Evolutionary conservation across 257 asterid genomes (phyloP).

Genomic region (Ajuga chamaepitys): DNA sequence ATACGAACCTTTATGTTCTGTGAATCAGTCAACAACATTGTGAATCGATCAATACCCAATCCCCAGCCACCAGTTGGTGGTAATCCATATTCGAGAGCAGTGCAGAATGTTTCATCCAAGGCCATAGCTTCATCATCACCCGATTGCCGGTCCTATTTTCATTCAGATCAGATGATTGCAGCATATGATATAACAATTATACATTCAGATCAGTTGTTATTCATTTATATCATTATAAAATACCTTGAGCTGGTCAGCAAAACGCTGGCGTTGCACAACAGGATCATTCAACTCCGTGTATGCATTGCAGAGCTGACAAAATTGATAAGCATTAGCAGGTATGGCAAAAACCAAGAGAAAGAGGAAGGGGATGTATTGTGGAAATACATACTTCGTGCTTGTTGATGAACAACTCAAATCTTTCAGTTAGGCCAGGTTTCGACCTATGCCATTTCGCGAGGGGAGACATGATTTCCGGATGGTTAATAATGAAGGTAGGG

Average conservation of each 20-base stretch:
- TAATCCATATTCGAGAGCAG: slow-evolving; percentile 88
- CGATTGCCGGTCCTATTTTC: slow-evolving; percentile 76
- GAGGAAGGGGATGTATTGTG: neutral
- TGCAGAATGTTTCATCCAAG: slow-evolving; percentile 74
- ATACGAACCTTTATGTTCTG: slow-evolving; percentile 79
- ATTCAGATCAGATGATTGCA: neutral
- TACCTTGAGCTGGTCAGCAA: slow-evolving; percentile 95
- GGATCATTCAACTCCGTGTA: slow-evolving; percentile 97
- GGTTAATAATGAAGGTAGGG: slow-evolving; percentile 80
- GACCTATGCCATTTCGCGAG: slow-evolving; percentile 94
- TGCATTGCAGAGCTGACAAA: slow-evolving; percentile 69
- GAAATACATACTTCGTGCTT: slow-evolving; percentile 60
- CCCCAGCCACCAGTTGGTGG: slow-evolving; percentile 99
- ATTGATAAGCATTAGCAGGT: neutral
- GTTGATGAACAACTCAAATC: slow-evolving; percentile 84
- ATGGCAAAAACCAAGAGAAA: neutral
- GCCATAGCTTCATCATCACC: slow-evolving; percentile 99
- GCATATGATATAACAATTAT: neutral
- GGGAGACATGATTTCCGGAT: slow-evolving; percentile 95
- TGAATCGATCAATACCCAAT: slow-evolving; percentile 77
- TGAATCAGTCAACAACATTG: slow-evolving; percentile 86
- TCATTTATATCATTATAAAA: neutral
- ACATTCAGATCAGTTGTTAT: neutral
- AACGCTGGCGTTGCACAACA: slow-evolving; percentile 89
- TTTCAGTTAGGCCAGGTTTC: slow-evolving; percentile 75